Base-by-base conservation (phyloP, 2,329 filamentous ascomycete species). In the Cucurbitaria berberidis region DNA sequence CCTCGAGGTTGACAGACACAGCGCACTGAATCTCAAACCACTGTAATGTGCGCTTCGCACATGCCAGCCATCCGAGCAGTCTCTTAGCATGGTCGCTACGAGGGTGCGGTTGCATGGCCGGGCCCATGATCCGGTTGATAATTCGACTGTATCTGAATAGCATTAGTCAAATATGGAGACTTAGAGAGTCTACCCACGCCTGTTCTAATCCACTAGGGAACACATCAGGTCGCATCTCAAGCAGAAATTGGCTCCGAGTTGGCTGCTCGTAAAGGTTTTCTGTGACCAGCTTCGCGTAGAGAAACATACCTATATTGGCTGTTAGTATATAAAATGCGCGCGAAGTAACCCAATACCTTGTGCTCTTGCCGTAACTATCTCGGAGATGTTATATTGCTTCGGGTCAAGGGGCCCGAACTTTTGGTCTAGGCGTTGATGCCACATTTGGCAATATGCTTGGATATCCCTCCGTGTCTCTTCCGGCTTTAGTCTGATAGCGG, bases 1-100 rank as follows among this genome's bases (percentile, higher is more conserved):
- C 30, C 0, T 69, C 59, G 2, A 66, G 9, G 45, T 75, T 51
- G 1, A 77, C 65, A 1, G 71, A 67, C 1, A 77, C 51, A 8
- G 72, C 73, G 3, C 75, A 72, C 24, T 78, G 68, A 3, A 80
- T 72, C 53, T 80, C 77, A 45, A 76, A 63, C 71, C 73, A 75
- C 46, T 73, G 74, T 0, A 80, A 57, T 0, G 75, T 67, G 0
- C 78, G 67, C 42, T 70, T 74, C 1, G 77, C 75, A 41, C 76
- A 75, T 5, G 67, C 68, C 10, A 80, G 60, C 74, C 74, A 78
- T 1, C 71, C 66, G 0, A 80, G 63, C 7, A 80, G 64, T 6
- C 55, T 63, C 47, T 64, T 68, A 0, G 72, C 63, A 39, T 62
- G 48, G 0, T 40, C 38, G 18, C 38, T 40, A 7, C 38, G 38